Conservation (phyloP, 164 flowering plant genomes). For the Chimonanthus salicifolius region DNA sequence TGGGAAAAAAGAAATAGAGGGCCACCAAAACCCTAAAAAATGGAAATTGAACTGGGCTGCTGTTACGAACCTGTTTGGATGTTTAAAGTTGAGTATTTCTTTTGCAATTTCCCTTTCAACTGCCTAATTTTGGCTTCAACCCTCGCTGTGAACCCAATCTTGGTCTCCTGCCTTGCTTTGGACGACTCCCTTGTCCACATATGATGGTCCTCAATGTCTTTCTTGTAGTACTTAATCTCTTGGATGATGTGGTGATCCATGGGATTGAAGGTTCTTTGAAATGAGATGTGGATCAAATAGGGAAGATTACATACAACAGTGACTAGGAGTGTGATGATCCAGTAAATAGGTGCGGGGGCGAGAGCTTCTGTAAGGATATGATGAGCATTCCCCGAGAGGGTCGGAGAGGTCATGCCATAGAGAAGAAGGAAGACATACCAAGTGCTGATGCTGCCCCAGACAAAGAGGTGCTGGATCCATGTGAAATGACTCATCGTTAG, state of each 20-base stretch:
- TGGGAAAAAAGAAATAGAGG: constrained; percentile 2
- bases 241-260: constrained; percentile 96
- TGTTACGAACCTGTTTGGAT: constrained; percentile 19
- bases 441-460: constrained; percentile 79
- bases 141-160: constrained; percentile 92
- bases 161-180: constrained; percentile 83
- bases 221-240: constrained; percentile 90
- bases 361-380: constrained; percentile 68
- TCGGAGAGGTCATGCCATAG: constrained; percentile 56
- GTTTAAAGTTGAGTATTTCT: constrained; percentile 34
- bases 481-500: constrained; percentile 97
- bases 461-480: constrained; percentile 83
- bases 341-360: constrained; percentile 81
- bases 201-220: constrained; percentile 62
- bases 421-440: constrained; percentile 79
- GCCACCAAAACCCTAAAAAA: neutral
- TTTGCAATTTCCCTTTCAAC: constrained; percentile 61
- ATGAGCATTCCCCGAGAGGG: constrained; percentile 38
- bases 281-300: constrained; percentile 69
- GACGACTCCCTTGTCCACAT: constrained; percentile 91
- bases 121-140: constrained; percentile 93
- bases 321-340: constrained; percentile 64
- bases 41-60: neutral
- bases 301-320: constrained; percentile 58
- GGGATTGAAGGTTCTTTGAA: constrained; percentile 74